Evolutionary conservation across 768 basidiomycete genomes (phyloP), one percentile per base, ranked within the genome.

Genomic region (Trametes meyenii): DNA sequence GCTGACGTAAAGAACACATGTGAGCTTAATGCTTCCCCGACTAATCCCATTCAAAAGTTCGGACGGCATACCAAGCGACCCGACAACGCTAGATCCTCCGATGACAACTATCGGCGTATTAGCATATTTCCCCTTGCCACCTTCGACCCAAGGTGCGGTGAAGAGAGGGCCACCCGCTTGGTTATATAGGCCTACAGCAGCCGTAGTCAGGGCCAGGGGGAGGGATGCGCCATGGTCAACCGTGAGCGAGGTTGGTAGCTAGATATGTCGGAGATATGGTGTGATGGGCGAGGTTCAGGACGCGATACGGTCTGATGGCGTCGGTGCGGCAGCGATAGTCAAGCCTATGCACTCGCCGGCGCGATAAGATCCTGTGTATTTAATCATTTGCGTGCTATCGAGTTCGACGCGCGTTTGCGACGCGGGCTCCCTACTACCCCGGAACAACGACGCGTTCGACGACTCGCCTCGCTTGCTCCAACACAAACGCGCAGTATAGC

Each of bases 51-150:
- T 49, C 19, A 16, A 39, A n/a, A n/a, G n/a, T 23, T 17, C n/a
- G 44, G n/a, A 40, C 17, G 14, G 39, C 52, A 60, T 50, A 67
- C 71, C 57, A 35, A 60, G 61, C 45, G 70, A 64, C 11, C 70
- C 71, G 16, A 70, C 67, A 29, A 61, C 64, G 17, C 60, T 64
- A 3, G 67, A 42, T 3, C 67, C 70, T 13, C 69, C 69, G 26
- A 67, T 51, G 43, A 73, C 52, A 38, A 71, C 45, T 11, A 78
- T 60, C 4, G 75, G 73, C 33, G 64, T 61, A 0, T 66, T 71
- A 1, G 58, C 56, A 57, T 76, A 75, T 43, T 73, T 73, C 14
- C 70, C 71, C 19, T 52, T 61, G 1, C 71, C 71, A 7, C 69
- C 62, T 36, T 63, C 49, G 1, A 66, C 64, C 57, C 72, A 69